phyloP scores from a whole-genome alignment of 2,329 filamentous ascomycete genomes.

The Colletotrichum zoysiae region DNA sequence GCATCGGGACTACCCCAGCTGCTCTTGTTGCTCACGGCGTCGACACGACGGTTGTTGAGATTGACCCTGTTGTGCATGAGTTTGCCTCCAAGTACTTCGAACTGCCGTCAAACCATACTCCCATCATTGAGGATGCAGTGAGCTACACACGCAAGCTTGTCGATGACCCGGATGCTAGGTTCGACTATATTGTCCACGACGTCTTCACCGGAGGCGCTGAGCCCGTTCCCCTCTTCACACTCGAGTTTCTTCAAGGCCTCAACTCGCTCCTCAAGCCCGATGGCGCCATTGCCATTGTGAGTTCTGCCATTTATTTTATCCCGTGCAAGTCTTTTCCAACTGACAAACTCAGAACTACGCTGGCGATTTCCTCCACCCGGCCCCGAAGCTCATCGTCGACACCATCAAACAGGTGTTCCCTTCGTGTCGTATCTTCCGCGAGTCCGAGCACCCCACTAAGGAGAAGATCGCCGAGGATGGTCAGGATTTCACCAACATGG shows the following conservation, averaged over 20 bases:
- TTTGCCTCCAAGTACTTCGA: conserved; percentile 88
- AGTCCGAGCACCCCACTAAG: conserved; percentile 68
- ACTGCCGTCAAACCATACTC: conserved; percentile 80
- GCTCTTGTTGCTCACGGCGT: conserved; percentile 90
- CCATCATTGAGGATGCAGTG: conserved; percentile 86
- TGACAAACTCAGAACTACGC: conserved; percentile 82
- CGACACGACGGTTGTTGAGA: conserved; percentile 92
- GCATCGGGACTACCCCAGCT: conserved; percentile 90
- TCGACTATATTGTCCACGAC: conserved; percentile 96
- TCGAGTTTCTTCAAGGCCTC: conserved; percentile 83
- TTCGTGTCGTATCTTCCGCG: conserved; percentile 91
- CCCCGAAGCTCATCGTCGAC: conserved; percentile 81
- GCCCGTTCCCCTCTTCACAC: conserved; percentile 87
- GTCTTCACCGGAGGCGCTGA: conserved; percentile 98
- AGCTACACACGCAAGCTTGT: conserved; percentile 69
- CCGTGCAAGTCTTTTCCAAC: conserved; percentile 7
- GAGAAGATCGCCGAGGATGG: conserved; percentile 61
- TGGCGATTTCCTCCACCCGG: conserved; percentile 83
- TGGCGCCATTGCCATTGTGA: conserved; percentile 88
- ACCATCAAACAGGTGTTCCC: conserved; percentile 88
- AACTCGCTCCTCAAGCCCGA: conserved; percentile 78
- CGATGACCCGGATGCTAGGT: conserved; percentile 62
- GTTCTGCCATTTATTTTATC: conserved; percentile 49
- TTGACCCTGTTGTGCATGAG: conserved; percentile 89
- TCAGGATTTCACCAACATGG: conserved; percentile 92